Percentiles rank a stretch among this genome's conserved stretches.
Conservation (phyloP, 495 filamentous ascomycete species). For the Xylaria telfairii region DNA sequence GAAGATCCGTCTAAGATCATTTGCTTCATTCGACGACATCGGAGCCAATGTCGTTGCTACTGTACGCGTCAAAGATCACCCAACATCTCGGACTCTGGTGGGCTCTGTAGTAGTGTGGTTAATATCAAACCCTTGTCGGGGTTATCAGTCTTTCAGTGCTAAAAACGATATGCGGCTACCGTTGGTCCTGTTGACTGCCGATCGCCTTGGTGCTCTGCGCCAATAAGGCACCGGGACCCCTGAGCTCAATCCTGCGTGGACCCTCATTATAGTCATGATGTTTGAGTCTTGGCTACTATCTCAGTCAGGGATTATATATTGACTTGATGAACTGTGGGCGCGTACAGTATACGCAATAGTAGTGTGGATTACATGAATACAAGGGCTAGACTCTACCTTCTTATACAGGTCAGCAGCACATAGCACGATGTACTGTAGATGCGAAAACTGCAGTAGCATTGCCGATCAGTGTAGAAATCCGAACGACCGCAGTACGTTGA, state of each 20-base stretch:
- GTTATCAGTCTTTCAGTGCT: conserved; percentile 18
- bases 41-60: neutral
- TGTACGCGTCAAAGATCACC: conserved; percentile 5
- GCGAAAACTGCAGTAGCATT: neutral
- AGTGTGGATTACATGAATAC: conserved; percentile 8
- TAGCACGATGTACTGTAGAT: neutral
- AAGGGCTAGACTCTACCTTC: conserved; percentile 12
- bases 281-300: conserved; percentile 6
- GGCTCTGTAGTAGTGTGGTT: neutral
- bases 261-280: neutral
- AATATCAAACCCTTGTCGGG: conserved; percentile 18
- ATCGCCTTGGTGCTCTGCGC: conserved; percentile 12
- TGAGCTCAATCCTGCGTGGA: conserved; percentile 1
- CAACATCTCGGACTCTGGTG: neutral
- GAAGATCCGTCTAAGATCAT: neutral
- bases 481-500: neutral
- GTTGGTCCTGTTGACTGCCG: conserved; percentile 20
- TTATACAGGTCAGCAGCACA: conserved; percentile 5
- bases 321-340: neutral
- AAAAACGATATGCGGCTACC: conserved; percentile 19
- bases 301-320: conserved; percentile 11
- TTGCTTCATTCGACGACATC: neutral
- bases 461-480: conserved; percentile 6
- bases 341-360: neutral
- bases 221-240: conserved; percentile 9